phyloP scores from a whole-genome alignment of 2,329 filamentous ascomycete genomes.

The Aspergillus tamarii region DNA sequence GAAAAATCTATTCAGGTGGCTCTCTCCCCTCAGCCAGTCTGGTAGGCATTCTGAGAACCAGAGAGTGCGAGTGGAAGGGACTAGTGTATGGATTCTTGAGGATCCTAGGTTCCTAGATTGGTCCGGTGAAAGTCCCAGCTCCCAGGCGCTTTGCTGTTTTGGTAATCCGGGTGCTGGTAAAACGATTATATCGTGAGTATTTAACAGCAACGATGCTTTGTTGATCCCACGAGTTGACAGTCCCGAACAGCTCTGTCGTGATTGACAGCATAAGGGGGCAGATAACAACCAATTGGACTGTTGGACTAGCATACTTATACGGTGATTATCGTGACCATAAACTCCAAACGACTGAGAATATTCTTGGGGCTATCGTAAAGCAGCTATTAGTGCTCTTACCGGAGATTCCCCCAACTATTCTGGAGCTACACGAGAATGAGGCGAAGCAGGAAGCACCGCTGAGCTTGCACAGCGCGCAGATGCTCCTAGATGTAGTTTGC shows the following conservation, averaged over 20 bases:
- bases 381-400: constrained; percentile 2
- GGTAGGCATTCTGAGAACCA: constrained; percentile 7
- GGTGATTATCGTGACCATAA: constrained; percentile 8
- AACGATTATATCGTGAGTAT: constrained; percentile 9
- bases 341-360: not conserved
- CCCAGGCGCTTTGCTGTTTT: not conserved
- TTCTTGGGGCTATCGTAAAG: constrained; percentile 1
- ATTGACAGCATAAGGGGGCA: not conserved
- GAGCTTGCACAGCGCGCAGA: not conserved
- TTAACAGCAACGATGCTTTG: not conserved
- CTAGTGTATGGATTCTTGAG: constrained; percentile 3
- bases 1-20: not conserved
- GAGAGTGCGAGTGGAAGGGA: constrained; percentile 2
- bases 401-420: not conserved
- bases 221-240: not conserved
- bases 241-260: not conserved
- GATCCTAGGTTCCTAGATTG: not conserved
- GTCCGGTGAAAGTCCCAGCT: not conserved
- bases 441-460: not conserved
- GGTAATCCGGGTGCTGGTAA: constrained; percentile 4
- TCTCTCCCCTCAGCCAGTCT: constrained; percentile 1
- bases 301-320: constrained; percentile 5
- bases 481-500: not conserved
- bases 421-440: not conserved
- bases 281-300: not conserved